Evolutionary conservation across 495 filamentous ascomycete genomes (phyloP).

Genomic region (Aspergillus cristatus): DNA sequence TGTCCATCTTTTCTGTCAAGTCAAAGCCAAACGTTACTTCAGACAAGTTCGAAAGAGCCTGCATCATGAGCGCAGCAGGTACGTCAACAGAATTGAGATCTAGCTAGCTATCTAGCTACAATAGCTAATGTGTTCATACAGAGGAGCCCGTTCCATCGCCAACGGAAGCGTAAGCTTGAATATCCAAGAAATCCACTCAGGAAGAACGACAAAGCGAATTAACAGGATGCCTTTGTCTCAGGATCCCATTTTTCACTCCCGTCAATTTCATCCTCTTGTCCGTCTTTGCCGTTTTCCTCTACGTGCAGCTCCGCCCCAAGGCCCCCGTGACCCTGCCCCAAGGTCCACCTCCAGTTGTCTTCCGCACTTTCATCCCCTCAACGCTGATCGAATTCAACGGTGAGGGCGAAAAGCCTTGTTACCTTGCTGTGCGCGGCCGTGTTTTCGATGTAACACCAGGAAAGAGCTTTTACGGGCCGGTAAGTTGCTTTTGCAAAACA

Average conservation of each 20-base stretch:
- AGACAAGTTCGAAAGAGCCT: too few relatives aligned
- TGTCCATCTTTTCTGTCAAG: too few relatives aligned
- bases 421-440: slow-evolving; percentile 71
- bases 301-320: slow-evolving; percentile 56
- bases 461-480: slow-evolving; percentile 83
- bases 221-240: too few relatives aligned
- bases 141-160: slow-evolving; percentile 13
- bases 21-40: too few relatives aligned
- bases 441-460: slow-evolving; percentile 85
- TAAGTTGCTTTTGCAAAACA: too few relatives aligned
- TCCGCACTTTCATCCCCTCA: slow-evolving; percentile 82
- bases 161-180: slow-evolving; percentile 21
- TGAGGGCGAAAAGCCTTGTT: slow-evolving; percentile 60
- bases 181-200: not conserved
- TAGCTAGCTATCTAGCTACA: too few relatives aligned
- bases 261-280: slow-evolving; percentile 69
- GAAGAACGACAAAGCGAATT: not conserved
- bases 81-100: not conserved
- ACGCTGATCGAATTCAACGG: slow-evolving; percentile 87
- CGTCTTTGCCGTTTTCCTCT: slow-evolving; percentile 60
- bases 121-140: not conserved
- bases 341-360: slow-evolving; percentile 66
- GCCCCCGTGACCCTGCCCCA: slow-evolving; percentile 53
- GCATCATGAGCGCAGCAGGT: slow-evolving; percentile 11
- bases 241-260: slow-evolving; percentile 59